Evolutionary conservation across 2,329 filamentous ascomycete genomes (phyloP), one percentile per base, ranked within the genome.

Genomic region (Nemania sp.): DNA sequence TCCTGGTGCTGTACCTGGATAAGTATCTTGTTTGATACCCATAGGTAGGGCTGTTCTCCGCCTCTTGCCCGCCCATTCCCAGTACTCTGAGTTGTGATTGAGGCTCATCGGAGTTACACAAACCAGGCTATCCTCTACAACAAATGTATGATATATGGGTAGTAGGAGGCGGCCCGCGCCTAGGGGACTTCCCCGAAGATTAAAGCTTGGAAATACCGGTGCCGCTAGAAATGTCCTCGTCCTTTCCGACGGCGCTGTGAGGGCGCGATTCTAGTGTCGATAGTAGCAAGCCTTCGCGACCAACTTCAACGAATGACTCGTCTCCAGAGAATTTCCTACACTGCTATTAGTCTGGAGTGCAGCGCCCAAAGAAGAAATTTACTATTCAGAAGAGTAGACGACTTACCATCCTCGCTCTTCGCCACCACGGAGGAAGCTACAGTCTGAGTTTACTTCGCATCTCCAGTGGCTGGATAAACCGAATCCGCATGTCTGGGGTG

Each of bases 361-460:
- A 54, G n/a, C 15, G n/a, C 57, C 32, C 15, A 11, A 72, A 69
- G 58, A 64, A 64, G 47, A 22, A 60, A 62, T 32, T 29, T 35
- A 45, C 62, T n/a, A 41, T 29, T 43, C 11, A 52, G 15, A 26
- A 47, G n/a, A 53, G 52, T 27, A 32, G 6, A 35, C 7, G 32
- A 84, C 87, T 79, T 76, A 96, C 94, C 95, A 98, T 77, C 94
- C 94, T 82, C 94, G 86, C 80, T 98, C 95, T 74, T 92, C 91
- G 7, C 95, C 95, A 62, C 87, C 86, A 62, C 85, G 88, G 72
- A 98, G 82, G 80, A 95, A 97, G 67, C 87, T 90, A 76, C 94
- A 97, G 78, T 97, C 93, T 18, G 93, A 93, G 81, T 97, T 95
- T 61, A 88, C 78, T 67, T 89, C 86, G 77, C 93, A 94, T 47